Evolutionary conservation across 164 flowering plant species (phyloP).

Genomic region (Saururus chinensis): DNA sequence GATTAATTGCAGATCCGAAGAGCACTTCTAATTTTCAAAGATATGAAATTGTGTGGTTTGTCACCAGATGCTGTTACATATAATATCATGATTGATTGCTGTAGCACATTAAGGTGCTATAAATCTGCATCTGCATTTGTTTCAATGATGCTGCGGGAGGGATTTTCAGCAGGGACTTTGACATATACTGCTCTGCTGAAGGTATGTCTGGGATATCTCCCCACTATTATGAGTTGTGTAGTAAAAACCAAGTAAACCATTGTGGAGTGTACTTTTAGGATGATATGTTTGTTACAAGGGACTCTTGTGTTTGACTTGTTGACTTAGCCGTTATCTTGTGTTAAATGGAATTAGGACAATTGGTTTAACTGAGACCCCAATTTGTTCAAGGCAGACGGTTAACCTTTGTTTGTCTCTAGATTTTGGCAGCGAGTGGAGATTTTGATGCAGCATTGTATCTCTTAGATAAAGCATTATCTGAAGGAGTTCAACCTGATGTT

Average conservation of each 20-base stretch:
- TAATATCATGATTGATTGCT: slow-evolving; percentile 74
- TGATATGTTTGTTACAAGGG: too few species aligned
- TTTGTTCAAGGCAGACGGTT: background rate
- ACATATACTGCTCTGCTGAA: slow-evolving; percentile 61
- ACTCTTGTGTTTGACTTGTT: too few species aligned
- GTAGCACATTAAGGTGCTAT: slow-evolving; percentile 39
- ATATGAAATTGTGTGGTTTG: slow-evolving; percentile 40
- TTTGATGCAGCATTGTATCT: slow-evolving; percentile 52
- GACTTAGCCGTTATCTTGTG: too few species aligned
- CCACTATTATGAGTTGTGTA: too few species aligned
- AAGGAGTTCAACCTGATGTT: slow-evolving; percentile 44
- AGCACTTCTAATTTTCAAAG: slow-evolving; percentile 50
- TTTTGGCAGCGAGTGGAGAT: slow-evolving; percentile 31
- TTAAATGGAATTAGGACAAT: too few species aligned
- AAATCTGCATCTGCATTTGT: slow-evolving; percentile 58
- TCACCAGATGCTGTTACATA: slow-evolving; percentile 53
- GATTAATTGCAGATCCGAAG: slow-evolving; percentile 40
- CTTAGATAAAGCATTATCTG: slow-evolving; percentile 39
- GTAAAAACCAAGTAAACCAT: too few species aligned
- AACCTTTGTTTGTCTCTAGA: slow-evolving; percentile 20
- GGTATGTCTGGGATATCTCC: slow-evolving; percentile 33
- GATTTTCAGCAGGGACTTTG: slow-evolving; percentile 31
- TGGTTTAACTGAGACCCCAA: too few species aligned
- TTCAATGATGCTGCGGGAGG: slow-evolving; percentile 79
- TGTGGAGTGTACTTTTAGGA: too few species aligned